Conservation (phyloP, 495 filamentous ascomycete genomes). For the Elasticomyces elasticus region DNA sequence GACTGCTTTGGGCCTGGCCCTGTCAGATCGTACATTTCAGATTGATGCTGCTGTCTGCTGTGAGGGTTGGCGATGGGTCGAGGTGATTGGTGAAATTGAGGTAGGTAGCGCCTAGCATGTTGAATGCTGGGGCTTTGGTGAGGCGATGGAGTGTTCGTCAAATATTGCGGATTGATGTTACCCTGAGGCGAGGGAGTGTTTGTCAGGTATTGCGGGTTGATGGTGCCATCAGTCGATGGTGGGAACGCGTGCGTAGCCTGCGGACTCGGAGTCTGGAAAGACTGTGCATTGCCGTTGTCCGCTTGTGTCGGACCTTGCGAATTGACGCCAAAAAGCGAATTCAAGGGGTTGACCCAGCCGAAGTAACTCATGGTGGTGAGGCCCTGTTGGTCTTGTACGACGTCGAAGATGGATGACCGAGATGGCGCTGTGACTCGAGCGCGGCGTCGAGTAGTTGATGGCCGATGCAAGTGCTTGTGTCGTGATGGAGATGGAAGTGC, state of each 20-base stretch:
- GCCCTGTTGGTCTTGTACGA: background rate
- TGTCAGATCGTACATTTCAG: background rate
- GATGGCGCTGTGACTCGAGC: background rate
- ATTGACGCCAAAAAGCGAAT: background rate
- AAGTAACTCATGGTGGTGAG: background rate
- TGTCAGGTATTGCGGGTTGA: background rate
- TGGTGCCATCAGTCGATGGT: background rate
- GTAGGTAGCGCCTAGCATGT: background rate
- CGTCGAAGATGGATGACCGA: background rate
- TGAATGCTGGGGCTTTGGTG: background rate
- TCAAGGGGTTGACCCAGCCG: background rate
- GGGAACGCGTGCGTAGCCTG: background rate
- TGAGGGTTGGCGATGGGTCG: background rate
- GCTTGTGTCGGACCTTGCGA: background rate
- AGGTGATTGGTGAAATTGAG: background rate
- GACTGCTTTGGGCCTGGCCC: conserved; percentile 14
- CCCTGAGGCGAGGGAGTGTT: background rate
- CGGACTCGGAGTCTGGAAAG: background rate
- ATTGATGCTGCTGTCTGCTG: background rate
- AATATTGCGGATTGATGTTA: background rate
- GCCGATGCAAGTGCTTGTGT: background rate
- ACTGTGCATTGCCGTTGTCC: background rate
- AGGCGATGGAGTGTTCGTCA: background rate
- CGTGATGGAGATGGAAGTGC: background rate
- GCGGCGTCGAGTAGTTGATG: background rate